Percentiles rank a stretch among this genome's conserved stretches.
These are phyloP conservation scores for Yarrowia porcina DNA, from an alignment of 805 yeast genomes.

Conservation along the genomic window DNA sequence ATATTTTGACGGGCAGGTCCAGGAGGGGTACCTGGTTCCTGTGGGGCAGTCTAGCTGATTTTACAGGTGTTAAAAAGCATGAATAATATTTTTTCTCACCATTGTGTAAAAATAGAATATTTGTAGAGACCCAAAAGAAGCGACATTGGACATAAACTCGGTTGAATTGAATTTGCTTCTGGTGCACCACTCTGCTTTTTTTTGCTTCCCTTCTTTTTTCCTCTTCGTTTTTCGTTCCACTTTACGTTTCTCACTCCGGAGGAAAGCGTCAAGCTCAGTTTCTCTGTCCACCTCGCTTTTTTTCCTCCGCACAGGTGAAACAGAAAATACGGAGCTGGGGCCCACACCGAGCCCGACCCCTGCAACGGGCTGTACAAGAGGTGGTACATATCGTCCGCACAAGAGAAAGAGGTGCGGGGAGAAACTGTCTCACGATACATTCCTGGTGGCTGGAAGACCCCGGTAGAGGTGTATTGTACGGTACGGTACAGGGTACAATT, in stretches of 20 bases:
- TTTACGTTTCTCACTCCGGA: too few relatives aligned
- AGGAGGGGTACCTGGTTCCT: background rate
- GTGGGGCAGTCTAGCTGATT: background rate
- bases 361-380: background rate
- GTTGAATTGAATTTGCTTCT: background rate
- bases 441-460: too few relatives aligned
- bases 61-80: too few relatives aligned
- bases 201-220: background rate
- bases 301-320: constrained; percentile 1
- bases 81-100: too few relatives aligned
- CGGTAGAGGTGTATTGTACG: too few relatives aligned
- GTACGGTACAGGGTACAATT: too few relatives aligned
- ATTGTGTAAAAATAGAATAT: background rate
- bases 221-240: too few relatives aligned
- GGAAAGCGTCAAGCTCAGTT: too few relatives aligned
- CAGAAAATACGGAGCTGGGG: background rate
- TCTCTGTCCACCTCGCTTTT: background rate
- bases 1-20: background rate
- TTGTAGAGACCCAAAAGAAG: too few relatives aligned
- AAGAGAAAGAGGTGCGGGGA: background rate
- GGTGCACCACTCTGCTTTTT: too few relatives aligned
- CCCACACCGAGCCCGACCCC: background rate
- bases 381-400: too few relatives aligned
- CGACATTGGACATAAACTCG: background rate
- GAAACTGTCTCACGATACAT: background rate